phyloP scores from a whole-genome alignment of 2,329 filamentous ascomycete species.

The Escovopsis weberi region DNA sequence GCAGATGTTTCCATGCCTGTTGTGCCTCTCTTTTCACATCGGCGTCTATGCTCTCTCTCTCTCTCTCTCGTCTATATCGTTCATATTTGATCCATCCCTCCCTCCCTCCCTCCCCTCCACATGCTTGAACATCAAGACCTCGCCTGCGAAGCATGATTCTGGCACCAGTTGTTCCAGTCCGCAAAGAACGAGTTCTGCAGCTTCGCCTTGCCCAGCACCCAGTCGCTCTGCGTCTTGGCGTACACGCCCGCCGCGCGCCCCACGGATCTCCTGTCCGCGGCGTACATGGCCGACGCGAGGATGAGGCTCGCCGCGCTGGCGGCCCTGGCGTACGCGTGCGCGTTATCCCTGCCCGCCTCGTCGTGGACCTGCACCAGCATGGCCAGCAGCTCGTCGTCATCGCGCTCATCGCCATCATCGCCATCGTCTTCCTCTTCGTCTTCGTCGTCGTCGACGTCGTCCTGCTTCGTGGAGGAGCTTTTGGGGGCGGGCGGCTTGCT shows the following conservation, averaged over 20 bases:
- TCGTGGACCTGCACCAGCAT: slow-evolving; percentile 54
- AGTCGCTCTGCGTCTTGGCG: slow-evolving; percentile 40
- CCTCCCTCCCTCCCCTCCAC: no score
- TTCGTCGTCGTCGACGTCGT: no score
- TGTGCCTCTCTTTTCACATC: neutral
- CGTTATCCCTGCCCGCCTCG: slow-evolving; percentile 47
- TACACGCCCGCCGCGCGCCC: slow-evolving; percentile 49
- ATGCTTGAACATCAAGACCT: slow-evolving; percentile 3
- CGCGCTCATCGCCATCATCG: neutral
- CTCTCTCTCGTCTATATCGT: no score
- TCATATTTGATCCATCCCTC: no score
- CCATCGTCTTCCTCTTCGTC: no score
- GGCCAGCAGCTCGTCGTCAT: slow-evolving; percentile 32
- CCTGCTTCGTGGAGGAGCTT: no score
- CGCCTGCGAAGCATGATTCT: slow-evolving; percentile 28
- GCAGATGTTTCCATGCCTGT: neutral
- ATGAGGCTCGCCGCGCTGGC: slow-evolving; percentile 61
- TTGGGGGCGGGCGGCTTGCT: slow-evolving; percentile 10
- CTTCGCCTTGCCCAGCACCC: slow-evolving; percentile 42
- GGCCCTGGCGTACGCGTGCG: slow-evolving; percentile 58
- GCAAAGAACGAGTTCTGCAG: slow-evolving; percentile 52
- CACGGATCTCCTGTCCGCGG: slow-evolving; percentile 36
- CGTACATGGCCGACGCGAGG: slow-evolving; percentile 46
- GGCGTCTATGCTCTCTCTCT: neutral
- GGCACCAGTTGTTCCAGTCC: slow-evolving; percentile 64